A percentile compares a stretch with the other conserved stretches of the same genome.
These are phyloP conservation scores for Gentiana straminea DNA, from an alignment of 257 asterid genomes.

Conservation along the genomic window DNA sequence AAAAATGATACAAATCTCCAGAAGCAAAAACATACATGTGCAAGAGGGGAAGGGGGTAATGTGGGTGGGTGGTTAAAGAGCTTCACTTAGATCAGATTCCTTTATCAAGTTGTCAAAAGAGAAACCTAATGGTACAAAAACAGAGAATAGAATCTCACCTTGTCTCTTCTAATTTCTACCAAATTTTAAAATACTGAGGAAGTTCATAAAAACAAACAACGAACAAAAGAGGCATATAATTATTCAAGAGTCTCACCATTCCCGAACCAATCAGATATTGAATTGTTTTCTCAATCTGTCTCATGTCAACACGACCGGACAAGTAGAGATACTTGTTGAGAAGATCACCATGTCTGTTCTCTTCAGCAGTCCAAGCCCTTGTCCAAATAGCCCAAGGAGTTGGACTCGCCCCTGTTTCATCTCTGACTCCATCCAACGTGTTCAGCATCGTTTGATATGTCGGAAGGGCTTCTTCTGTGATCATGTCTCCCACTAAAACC, in stretches of 20 bases:
- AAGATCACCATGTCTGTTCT: slow-evolving; percentile 82
- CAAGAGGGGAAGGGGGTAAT: not conserved
- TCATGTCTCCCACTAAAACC: slow-evolving; percentile 74
- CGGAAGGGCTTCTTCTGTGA: slow-evolving; percentile 88
- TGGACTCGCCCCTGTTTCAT: slow-evolving; percentile 80
- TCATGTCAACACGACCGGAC: slow-evolving; percentile 73
- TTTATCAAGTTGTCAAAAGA: too few relatives aligned
- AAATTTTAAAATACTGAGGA: not conserved
- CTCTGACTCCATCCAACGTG: slow-evolving; percentile 75
- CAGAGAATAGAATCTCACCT: not conserved
- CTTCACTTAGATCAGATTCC: not conserved
- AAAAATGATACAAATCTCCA: not conserved
- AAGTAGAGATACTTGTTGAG: slow-evolving; percentile 72
- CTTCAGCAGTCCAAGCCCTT: slow-evolving; percentile 89
- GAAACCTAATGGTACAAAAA: not conserved
- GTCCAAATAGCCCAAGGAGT: slow-evolving; percentile 89
- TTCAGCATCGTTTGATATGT: slow-evolving; percentile 82
- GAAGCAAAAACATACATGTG: too few relatives aligned
- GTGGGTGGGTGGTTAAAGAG: not conserved
- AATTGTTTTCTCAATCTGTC: slow-evolving; percentile 69
- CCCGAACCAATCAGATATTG: slow-evolving; percentile 85
- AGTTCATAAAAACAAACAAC: too few relatives aligned
- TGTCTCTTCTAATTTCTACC: too few relatives aligned
- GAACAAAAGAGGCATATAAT: too few relatives aligned
- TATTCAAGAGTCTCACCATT: slow-evolving; percentile 21